Conservation (phyloP, 148 eudicot species). For the Chenopodium berlandieri region DNA sequence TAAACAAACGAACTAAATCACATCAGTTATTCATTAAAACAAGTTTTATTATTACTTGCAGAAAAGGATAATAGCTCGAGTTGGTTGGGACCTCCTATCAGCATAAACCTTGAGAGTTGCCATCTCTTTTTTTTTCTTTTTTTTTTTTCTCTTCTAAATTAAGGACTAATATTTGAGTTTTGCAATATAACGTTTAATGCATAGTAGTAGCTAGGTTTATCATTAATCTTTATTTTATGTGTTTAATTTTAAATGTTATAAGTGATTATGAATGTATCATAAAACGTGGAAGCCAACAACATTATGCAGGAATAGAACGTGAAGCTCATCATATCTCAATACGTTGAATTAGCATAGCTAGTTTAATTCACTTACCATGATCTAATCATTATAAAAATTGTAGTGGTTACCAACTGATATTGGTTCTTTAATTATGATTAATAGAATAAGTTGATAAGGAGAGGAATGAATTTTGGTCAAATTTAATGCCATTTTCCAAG, state of each 20-base stretch:
- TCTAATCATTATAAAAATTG: not conserved
- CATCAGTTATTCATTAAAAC: no score
- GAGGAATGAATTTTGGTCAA: not conserved
- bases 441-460: not conserved
- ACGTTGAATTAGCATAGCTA: not conserved
- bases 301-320: not conserved
- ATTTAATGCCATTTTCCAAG: not conserved
- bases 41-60: conserved; percentile 13
- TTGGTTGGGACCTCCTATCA: conserved; percentile 28
- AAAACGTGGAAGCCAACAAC: not conserved
- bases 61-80: conserved; percentile 24
- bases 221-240: no score
- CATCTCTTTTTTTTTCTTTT: not conserved
- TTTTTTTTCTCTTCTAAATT: not conserved
- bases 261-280: not conserved
- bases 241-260: no score
- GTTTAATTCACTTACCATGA: not conserved
- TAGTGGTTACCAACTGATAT: not conserved
- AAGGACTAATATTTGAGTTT: not conserved
- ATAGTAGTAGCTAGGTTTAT: no score
- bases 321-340: not conserved
- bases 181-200: not conserved
- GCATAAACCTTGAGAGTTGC: conserved; percentile 23
- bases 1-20: no score
- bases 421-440: not conserved